Evolutionary conservation across 2,329 filamentous ascomycete genomes (phyloP).

Genomic region (Trichoderma aggressivum): DNA sequence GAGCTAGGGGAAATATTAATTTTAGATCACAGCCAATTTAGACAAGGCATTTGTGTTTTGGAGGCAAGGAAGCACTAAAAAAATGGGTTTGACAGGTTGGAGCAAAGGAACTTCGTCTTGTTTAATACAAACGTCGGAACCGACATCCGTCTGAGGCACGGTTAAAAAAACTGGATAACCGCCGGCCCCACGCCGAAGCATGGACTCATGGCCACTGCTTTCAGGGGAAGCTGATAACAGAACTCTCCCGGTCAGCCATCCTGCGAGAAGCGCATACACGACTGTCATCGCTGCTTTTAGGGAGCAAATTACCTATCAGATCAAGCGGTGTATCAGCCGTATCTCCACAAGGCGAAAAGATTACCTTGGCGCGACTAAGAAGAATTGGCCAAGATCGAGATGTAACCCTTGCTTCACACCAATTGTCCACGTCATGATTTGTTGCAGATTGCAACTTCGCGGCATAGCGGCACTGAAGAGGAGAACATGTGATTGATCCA

Average conservation of each 20-base stretch:
- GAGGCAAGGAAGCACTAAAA: neutral
- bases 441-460: neutral
- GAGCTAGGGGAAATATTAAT: neutral
- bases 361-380: neutral
- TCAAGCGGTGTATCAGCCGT: neutral
- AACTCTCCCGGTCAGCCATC: neutral
- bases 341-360: neutral
- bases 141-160: conserved; percentile 17
- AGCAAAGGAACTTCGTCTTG: neutral
- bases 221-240: neutral
- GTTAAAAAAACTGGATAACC: conserved; percentile 7
- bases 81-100: neutral
- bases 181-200: conserved; percentile 15
- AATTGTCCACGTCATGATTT: neutral
- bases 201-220: neutral
- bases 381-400: neutral
- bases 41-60: neutral
- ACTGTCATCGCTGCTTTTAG: neutral
- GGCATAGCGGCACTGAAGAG: neutral
- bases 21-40: neutral
- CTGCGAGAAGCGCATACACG: conserved; percentile 9
- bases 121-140: conserved; percentile 7
- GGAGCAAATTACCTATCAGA: neutral
- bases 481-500: neutral
- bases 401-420: neutral